These are phyloP conservation scores for Sclerotinia nivalis DNA, from an alignment of 2,329 filamentous ascomycete genomes.

Conservation along the genomic window DNA sequence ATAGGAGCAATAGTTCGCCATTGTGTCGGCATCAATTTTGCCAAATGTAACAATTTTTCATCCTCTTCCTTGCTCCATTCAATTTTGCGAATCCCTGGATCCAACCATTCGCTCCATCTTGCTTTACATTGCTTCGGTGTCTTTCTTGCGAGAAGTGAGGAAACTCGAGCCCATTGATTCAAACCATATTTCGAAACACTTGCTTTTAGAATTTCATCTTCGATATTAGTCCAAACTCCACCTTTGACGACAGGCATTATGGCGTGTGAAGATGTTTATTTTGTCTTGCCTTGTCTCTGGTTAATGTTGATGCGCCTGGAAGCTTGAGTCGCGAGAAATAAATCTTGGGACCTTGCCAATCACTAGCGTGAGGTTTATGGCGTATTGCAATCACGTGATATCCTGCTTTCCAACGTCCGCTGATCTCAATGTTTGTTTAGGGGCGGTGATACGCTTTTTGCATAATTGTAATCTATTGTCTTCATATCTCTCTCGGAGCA, in stretches of 20 bases:
- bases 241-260: conserved; percentile 73
- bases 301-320: conserved; percentile 14
- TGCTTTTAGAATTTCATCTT: conserved; percentile 91
- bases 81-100: conserved; percentile 96
- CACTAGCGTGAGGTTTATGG: conserved; percentile 8
- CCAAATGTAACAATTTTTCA: conserved; percentile 92
- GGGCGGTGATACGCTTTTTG: not conserved
- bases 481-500: not conserved
- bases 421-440: too few relatives aligned
- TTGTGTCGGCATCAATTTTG: conserved; percentile 98
- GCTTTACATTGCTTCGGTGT: conserved; percentile 99
- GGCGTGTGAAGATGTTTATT: conserved; percentile 30
- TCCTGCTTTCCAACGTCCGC: not conserved
- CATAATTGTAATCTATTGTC: not conserved
- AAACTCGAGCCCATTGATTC: conserved; percentile 98
- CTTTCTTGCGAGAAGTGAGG: conserved; percentile 93
- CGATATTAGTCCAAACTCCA: conserved; percentile 74
- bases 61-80: conserved; percentile 99
- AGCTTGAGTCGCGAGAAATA: conserved; percentile 23
- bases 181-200: conserved; percentile 92
- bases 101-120: conserved; percentile 97
- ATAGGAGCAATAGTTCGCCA: conserved; percentile 98
- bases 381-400: not conserved
- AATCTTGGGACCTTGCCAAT: conserved; percentile 19
- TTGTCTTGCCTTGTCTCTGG: conserved; percentile 16